Evolutionary conservation across 768 basidiomycete species (phyloP).

Genomic region (Atractiella rhizophila): DNA sequence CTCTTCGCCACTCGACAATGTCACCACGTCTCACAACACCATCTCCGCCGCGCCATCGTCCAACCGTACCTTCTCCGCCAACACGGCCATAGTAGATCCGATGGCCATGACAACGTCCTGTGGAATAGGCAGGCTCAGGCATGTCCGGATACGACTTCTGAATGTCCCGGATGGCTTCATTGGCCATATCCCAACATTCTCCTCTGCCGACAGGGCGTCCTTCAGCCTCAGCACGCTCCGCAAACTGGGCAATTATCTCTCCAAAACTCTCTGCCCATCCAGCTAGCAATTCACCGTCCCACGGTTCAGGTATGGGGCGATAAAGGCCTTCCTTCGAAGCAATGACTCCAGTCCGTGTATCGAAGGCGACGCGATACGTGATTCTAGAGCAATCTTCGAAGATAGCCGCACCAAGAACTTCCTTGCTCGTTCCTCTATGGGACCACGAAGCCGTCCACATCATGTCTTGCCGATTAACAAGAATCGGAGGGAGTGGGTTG

Average conservation of each 20-base stretch:
- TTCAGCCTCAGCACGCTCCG: slow-evolving; percentile 26
- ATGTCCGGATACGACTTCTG: slow-evolving; percentile 24
- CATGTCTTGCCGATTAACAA: slow-evolving; percentile 4
- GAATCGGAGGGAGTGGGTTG: neutral
- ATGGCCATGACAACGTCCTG: slow-evolving; percentile 33
- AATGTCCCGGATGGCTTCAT: slow-evolving; percentile 28
- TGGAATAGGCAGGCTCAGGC: slow-evolving; percentile 28
- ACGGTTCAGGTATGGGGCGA: slow-evolving; percentile 23
- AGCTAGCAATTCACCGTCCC: slow-evolving; percentile 22
- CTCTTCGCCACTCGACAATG: slow-evolving; percentile 32
- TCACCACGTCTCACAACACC: slow-evolving; percentile 31
- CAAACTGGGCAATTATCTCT: slow-evolving; percentile 29
- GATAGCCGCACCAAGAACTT: slow-evolving; percentile 23
- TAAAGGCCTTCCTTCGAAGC: slow-evolving; percentile 14
- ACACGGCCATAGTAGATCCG: slow-evolving; percentile 28
- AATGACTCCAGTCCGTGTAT: slow-evolving; percentile 11
- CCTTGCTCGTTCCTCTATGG: slow-evolving; percentile 9
- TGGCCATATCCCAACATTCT: slow-evolving; percentile 26
- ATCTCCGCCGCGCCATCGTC: slow-evolving; percentile 32
- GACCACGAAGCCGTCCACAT: slow-evolving; percentile 6
- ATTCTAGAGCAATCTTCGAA: slow-evolving; percentile 31
- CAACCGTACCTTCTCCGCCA: slow-evolving; percentile 20
- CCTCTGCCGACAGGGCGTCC: slow-evolving; percentile 25
- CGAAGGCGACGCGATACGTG: slow-evolving; percentile 28
- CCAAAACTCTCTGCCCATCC: slow-evolving; percentile 28